Evolutionary conservation across 2,329 filamentous ascomycete species (phyloP), one percentile per base, ranked within the genome.

Genomic region (Trichoderma koningiopsis): DNA sequence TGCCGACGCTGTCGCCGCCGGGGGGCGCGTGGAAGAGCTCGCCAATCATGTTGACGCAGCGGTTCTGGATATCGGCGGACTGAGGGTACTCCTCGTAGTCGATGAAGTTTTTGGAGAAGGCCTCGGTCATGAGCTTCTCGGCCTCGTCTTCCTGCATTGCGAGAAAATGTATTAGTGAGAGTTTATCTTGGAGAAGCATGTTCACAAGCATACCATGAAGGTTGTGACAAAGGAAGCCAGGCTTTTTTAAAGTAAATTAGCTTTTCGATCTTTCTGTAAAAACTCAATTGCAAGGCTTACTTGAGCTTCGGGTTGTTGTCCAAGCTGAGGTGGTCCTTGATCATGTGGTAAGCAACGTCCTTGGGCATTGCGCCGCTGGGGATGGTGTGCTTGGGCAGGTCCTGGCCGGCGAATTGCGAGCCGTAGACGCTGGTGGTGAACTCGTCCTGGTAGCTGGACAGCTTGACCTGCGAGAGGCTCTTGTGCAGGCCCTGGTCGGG

Each of bases 31-130:
- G 88, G 88, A 96, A 97, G 56, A 98, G 87, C 70, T 91, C 88
- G 53, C 92, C 94, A 73, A 97, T 97, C 91, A 94, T 94, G 81
- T 89, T 92, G 72, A 94, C 92, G 77, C 94, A 97, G 74, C 95
- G 92, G 85, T 95, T 97, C 82, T 97, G 94, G 78, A 94, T 93
- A 73, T 94, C 91, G 66, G 91, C 91, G 0, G 89, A 90, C 77
- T 92, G 90, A 0, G 92, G 92, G 76, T 94, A 94, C 79, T 94
- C 91, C 78, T 94, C 92, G 79, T 94, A 94, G 78, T 94, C 92
- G 81, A 94, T 94, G 79, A 97, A 97, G 86, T 98, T 98, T 82
- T 97, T 97, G 79, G 92, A 89, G 79, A 97, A 93, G 65, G 92
- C 89, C 73, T 97, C 93, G 73, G 90, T 84, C 95, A 98, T 98